Conservation (phyloP, 2,329 filamentous ascomycete species). For the Beauveria varroae region DNA sequence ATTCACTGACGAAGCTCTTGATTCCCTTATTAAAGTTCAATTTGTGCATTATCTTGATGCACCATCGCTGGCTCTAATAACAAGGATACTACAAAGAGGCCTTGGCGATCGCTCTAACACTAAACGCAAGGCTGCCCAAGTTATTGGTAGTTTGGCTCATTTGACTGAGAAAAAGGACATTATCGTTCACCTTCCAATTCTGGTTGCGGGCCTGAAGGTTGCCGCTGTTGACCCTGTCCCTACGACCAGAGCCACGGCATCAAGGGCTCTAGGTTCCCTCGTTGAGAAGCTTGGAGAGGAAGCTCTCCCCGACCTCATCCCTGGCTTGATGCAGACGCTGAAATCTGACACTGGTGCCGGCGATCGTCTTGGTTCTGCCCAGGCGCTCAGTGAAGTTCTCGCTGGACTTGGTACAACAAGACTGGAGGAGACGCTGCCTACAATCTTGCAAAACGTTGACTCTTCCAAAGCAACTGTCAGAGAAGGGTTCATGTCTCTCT, state of each 20-base stretch:
- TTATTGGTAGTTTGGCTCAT: slow-evolving; percentile 95
- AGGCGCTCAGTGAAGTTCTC: slow-evolving; percentile 92
- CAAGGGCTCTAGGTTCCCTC: slow-evolving; percentile 90
- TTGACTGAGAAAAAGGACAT: slow-evolving; percentile 95
- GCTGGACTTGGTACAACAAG: slow-evolving; percentile 88
- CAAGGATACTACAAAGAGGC: slow-evolving; percentile 89
- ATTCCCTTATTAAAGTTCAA: slow-evolving; percentile 93
- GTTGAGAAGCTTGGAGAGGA: slow-evolving; percentile 98
- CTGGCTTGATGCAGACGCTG: slow-evolving; percentile 93
- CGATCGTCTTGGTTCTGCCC: slow-evolving; percentile 90
- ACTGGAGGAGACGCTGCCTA: slow-evolving; percentile 91
- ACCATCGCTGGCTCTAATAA: slow-evolving; percentile 88
- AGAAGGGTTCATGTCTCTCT: slow-evolving; percentile 98
- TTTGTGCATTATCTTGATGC: slow-evolving; percentile 98
- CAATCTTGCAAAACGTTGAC: slow-evolving; percentile 90
- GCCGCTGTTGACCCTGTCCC: slow-evolving; percentile 94
- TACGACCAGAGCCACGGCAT: slow-evolving; percentile 90
- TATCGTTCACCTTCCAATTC: slow-evolving; percentile 78
- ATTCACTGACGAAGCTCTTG: slow-evolving; percentile 89
- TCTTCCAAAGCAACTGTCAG: slow-evolving; percentile 85
- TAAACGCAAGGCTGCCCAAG: slow-evolving; percentile 92
- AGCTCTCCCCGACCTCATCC: slow-evolving; percentile 91
- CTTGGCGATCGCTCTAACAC: slow-evolving; percentile 86
- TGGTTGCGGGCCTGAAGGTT: slow-evolving; percentile 81
- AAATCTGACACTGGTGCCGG: slow-evolving; percentile 96